Conservation (phyloP, 257 asterid genomes). For the Ehretia macrophylla region DNA sequence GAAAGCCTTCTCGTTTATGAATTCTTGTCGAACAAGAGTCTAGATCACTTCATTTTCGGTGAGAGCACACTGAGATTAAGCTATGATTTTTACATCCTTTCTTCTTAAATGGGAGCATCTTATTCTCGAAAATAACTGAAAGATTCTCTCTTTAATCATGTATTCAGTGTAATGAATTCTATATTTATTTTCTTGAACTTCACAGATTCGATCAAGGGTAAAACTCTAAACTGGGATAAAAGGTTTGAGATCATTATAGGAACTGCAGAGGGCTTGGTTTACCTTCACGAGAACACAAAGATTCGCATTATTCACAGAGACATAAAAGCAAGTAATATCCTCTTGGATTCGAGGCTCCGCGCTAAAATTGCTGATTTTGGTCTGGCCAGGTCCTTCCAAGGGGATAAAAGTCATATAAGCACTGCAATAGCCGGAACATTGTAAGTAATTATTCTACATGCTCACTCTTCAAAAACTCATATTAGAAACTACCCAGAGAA, state of each 20-base stretch:
- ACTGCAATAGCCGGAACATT: slow-evolving; percentile 20
- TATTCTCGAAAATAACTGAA: too few species aligned
- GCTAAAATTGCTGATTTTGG: slow-evolving; percentile 20
- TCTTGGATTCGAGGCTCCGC: slow-evolving; percentile 13
- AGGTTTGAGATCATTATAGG: slow-evolving; percentile 14
- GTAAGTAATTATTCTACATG: slow-evolving; percentile 1
- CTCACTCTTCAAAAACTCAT: too few species aligned
- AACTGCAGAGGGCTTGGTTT: slow-evolving; percentile 18
- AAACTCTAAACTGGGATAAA: slow-evolving; percentile 14
- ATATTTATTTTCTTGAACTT: background rate
- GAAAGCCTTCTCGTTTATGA: background rate
- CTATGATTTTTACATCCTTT: too few species aligned
- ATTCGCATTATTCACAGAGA: slow-evolving; percentile 14
- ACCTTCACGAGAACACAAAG: slow-evolving; percentile 16
- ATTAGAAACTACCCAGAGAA: too few species aligned
- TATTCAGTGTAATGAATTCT: too few species aligned
- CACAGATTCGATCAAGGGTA: slow-evolving; percentile 6
- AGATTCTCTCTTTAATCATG: too few species aligned
- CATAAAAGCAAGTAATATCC: slow-evolving; percentile 19
- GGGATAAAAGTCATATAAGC: slow-evolving; percentile 14
- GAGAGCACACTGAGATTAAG: too few species aligned
- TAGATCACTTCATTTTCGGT: background rate
- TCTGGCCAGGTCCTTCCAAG: slow-evolving; percentile 16
- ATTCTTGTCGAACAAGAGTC: background rate
- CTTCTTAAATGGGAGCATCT: too few species aligned